A percentile compares a stretch with the other conserved stretches of the same genome.
phyloP scores from a whole-genome alignment of 2,329 filamentous ascomycete genomes.

The Botrytis galanthina region DNA sequence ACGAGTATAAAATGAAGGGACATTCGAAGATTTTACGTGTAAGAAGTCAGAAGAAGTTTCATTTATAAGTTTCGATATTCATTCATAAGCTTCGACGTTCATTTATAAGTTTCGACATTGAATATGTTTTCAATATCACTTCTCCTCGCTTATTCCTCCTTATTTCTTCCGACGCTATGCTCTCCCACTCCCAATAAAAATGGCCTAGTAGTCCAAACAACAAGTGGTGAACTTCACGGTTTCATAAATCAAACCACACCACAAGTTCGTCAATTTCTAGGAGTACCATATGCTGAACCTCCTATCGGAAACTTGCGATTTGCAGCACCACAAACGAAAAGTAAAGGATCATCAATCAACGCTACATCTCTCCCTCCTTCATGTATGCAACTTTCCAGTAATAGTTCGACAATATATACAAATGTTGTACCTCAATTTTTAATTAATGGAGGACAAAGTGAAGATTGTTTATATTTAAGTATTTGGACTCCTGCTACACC shows the following conservation, averaged over 20 bases:
- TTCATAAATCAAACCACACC: constrained; percentile 26
- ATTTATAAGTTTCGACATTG: not conserved
- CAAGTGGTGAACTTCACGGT: constrained; percentile 24
- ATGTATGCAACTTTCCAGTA: constrained; percentile 25
- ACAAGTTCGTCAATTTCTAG: constrained; percentile 39
- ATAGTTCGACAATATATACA: constrained; percentile 23
- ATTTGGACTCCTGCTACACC: constrained; percentile 38
- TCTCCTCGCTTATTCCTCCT: not conserved
- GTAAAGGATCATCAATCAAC: constrained; percentile 19
- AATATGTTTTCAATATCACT: not conserved
- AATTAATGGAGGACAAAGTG: constrained; percentile 21
- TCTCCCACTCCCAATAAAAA: not conserved
- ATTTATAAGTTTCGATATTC: not conserved
- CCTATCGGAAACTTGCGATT: constrained; percentile 42
- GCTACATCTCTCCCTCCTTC: constrained; percentile 28
- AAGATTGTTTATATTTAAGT: constrained; percentile 42
- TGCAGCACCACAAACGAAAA: constrained; percentile 33
- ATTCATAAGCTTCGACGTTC: no score
- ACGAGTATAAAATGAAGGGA: not conserved
- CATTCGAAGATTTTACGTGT: not conserved
- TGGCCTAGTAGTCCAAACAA: constrained; percentile 23
- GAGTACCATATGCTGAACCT: constrained; percentile 42
- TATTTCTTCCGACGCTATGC: not conserved
- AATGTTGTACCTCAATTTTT: not conserved
- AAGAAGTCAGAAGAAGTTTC: not conserved